Evolutionary conservation across 371 early-diverging fungal species (phyloP).

Genomic region (Mucor plumbeus): DNA sequence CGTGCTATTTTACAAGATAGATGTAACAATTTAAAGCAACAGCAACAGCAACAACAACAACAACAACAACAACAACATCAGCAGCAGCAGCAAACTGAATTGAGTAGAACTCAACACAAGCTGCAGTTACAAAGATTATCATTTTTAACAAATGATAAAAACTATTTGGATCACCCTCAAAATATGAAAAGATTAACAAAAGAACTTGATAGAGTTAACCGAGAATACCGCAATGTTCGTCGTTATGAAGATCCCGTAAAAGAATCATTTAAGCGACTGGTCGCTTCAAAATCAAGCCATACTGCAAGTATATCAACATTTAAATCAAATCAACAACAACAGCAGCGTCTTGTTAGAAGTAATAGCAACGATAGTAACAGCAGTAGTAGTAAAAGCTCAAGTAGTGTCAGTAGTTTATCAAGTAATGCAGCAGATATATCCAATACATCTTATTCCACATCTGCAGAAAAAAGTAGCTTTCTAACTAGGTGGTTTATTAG

Average conservation of each 20-base stretch:
- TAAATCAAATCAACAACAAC: background rate
- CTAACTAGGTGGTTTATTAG: conserved; percentile 21
- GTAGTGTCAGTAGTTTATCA: conserved; percentile 10
- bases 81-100: conserved; percentile 5
- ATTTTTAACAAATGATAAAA: conserved; percentile 55
- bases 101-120: conserved; percentile 58
- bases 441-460: conserved; percentile 1
- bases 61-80: conserved; percentile 1
- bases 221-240: conserved; percentile 50
- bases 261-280: conserved; percentile 42
- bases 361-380: conserved; percentile 3
- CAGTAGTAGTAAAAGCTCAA: conserved; percentile 2
- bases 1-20: conserved; percentile 1
- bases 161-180: conserved; percentile 54
- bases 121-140: conserved; percentile 55
- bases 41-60: conserved; percentile 2
- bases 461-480: conserved; percentile 15
- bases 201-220: conserved; percentile 57
- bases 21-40: background rate
- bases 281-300: background rate
- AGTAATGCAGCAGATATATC: background rate
- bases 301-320: background rate
- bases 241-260: conserved; percentile 47
- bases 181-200: conserved; percentile 62
- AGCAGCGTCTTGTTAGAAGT: background rate